Base-by-base conservation (phyloP, 345 rosid species). In the Conringia planisiliqua region DNA sequence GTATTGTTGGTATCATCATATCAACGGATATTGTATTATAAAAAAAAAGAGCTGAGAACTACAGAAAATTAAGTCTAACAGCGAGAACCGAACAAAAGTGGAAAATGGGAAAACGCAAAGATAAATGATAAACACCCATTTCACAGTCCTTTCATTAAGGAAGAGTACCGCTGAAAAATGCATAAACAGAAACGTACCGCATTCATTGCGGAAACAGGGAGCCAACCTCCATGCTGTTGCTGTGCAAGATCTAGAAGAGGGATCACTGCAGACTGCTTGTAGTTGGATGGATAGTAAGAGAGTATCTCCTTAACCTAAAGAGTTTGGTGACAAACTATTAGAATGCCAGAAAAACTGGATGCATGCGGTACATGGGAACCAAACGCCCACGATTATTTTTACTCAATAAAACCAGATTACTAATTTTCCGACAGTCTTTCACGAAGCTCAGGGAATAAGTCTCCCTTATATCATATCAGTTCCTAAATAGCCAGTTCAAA, bases 191-290 rank as follows among this genome's bases (percentile, higher is more conserved):
- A 36, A 71, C 84, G 59, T 84, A 92, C 99, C 1, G 91, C 96
- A 82, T 96, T 90, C 99, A 96, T 92, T 20, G 99, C 99, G 5
- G 99, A 96, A 75, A 96, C 98, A 62, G 99, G 97, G 36, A 96
- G 96, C 99, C 99, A 92, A 4, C 98, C 98, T 78, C 99, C 98
- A 88, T 96, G 97, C 81, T 96, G 99, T 89, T 92, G 98, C 67
- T 96, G 98, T 32, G 98, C 99, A 80, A 96, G 98, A 85, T 96
- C 99, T 61, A 96, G 89, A 67, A 96, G 84, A 58, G 97, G 93
- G 79, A 96, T 96, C 52, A 90, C 99, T 4, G 97, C 96, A 9
- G 99, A 92, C 85, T 92, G 99, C 88, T 96, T 90, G 87, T 96
- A 96, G 80, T 96, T 96, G 62, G 97, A 83, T 14, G 99, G 99